Evolutionary conservation across 192 early-diverging fungal species (phyloP), one percentile per base, ranked within the genome.

Genomic region (Podila epicladia): DNA sequence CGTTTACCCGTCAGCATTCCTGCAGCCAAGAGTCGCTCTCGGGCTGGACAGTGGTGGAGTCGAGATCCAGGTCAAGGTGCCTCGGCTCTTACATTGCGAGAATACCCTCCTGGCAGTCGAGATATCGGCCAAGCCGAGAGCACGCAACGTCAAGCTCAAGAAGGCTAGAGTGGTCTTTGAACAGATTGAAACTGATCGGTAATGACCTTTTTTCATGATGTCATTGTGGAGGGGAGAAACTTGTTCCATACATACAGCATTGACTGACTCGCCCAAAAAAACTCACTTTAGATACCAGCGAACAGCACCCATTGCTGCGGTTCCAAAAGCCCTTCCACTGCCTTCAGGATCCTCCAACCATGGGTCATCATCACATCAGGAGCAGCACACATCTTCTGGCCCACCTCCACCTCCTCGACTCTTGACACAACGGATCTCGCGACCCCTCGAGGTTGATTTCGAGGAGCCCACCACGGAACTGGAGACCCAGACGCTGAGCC

Each of bases 91-190:
- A 24, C 76, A 79, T 19, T 79, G 76, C 28, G 76, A 79, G 49
- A 79, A 79, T 26, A 79, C 69, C 2, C 70, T 79, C 32, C 19
- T 79, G 28, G 76, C 76, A 0, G 70, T 79, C 8, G 76, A 79
- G 60, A 32, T 79, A 5, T 72, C 71, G 50, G 70, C 70, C 4
- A 79, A 79, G 20, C 76, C 76, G 12, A 72, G 76, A 69, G 67
- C 76, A 48, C 70, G 70, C 22, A 79, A 72, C 29, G 76, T 79
- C 8, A 79, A 26, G 65, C 51, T 79, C 41, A 65, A 65, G 35
- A 79, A 72, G 41, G 76, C 76, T 22, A 79, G 59, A 58, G 61
- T 79, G 19, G 76, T 79, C 5, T 79, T 79, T 79, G 76, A 79
- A 37, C 76, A 79, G 35, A 79, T 79, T 51, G 76, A 79, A 31